A percentile compares a stretch with the other conserved stretches of the same genome.
These are phyloP conservation scores for Ligustrum vulgare DNA, from an alignment of 257 asterid genomes.

Conservation along the genomic window DNA sequence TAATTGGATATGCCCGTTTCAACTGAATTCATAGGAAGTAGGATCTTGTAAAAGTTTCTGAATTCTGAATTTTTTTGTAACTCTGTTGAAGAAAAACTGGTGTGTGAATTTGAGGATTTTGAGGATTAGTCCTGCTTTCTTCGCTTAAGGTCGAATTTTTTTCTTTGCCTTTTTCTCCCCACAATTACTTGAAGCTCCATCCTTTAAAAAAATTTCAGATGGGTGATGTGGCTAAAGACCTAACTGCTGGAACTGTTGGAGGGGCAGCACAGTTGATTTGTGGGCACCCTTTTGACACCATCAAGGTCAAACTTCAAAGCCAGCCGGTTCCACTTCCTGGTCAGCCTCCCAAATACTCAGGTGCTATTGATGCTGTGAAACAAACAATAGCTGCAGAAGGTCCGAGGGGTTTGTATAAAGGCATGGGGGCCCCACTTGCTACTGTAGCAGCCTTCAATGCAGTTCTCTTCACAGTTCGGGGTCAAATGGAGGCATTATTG, in stretches of 20 bases:
- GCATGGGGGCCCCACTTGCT: slow-evolving; percentile 96
- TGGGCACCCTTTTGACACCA: slow-evolving; percentile 99
- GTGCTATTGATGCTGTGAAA: slow-evolving; percentile 88
- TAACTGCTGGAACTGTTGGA: slow-evolving; percentile 74
- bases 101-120: background rate
- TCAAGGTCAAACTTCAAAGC: slow-evolving; percentile 96
- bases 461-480: slow-evolving; percentile 74
- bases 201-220: slow-evolving; percentile 61
- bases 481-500: slow-evolving; percentile 72
- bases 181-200: background rate
- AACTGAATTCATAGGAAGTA: background rate
- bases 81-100: background rate
- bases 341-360: slow-evolving; percentile 68
- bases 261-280: slow-evolving; percentile 86
- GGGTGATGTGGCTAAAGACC: slow-evolving; percentile 75
- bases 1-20: background rate
- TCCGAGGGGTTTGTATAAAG: slow-evolving; percentile 82
- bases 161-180: background rate
- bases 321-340: slow-evolving; percentile 86
- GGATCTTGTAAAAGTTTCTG: background rate
- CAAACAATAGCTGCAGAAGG: slow-evolving; percentile 94
- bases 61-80: background rate
- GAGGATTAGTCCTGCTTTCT: background rate
- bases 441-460: slow-evolving; percentile 93
- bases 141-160: background rate